Base-by-base conservation (phyloP, 2,329 filamentous ascomycete species). In the Rhytidhysteron rufulum region DNA sequence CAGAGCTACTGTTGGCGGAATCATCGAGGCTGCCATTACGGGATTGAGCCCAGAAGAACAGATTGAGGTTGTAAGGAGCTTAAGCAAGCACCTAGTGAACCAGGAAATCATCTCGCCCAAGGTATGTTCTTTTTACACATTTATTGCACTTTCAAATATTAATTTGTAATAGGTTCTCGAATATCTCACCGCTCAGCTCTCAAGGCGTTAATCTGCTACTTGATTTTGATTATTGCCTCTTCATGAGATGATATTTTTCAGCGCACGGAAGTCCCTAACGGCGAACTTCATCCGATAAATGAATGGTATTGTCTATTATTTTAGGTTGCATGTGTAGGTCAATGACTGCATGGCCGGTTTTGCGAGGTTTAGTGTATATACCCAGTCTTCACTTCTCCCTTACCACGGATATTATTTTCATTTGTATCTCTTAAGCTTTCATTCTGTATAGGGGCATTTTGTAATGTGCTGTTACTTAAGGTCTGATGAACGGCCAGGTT, bases 1-100 rank as follows among this genome's bases (percentile, higher is more conserved):
- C 74, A 88, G 91, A 66, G 82, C 86, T 29, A 88, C 77, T 41
- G 83, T 95, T 16, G 93, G 91, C 16, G 82, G 81, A 40, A 86
- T 98, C 25, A 86, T 98, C 53, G 91, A 98, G 72, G 80, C 82
- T 10, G 91, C 88, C 37, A 95, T 98, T 52, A 94, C 83, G 5
- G 90, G 90, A n/a, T 70, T 98, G 53, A 83, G 82, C 1, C 71
- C 83, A 1, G 89, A 95, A 30, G 88, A 98, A 68, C 91, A 98
- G 68, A 75, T 95, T 46, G 91, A 96, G 67, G 75, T 84, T 15
- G 76, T 84, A 15, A 77, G 73, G 51, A 78, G 79, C 1, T 52
- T 84, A 43, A 70, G 74, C 50, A 83, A 81, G 62, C 79, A 83
- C 58, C 60, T 84, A 33, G 80, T 80, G 47, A 82, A 82, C 58